A percentile compares a stretch with the other conserved stretches of the same genome.
These are phyloP conservation scores for Ostreobium quekettii DNA, from an alignment of 139 green algal species.

Conservation along the genomic window DNA sequence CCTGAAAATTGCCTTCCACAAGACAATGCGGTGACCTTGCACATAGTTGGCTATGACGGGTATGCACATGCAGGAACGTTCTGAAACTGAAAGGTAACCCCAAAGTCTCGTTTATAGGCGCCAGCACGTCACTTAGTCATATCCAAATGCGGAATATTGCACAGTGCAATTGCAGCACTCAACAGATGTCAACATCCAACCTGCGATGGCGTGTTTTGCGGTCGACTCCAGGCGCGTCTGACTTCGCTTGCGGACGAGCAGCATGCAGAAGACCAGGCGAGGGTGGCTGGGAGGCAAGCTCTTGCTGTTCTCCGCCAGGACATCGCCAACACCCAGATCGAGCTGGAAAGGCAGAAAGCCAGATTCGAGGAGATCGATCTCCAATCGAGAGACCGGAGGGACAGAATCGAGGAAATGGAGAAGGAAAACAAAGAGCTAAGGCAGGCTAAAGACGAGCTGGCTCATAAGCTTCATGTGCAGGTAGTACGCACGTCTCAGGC, in stretches of 20 bases:
- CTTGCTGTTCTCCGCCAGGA: neutral
- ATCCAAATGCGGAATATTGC: too few relatives aligned
- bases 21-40: too few relatives aligned
- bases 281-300: neutral
- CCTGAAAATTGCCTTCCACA: too few relatives aligned
- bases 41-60: too few relatives aligned
- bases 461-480: slow-evolving; percentile 1
- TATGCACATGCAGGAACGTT: too few relatives aligned
- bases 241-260: neutral
- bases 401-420: neutral
- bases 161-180: too few relatives aligned
- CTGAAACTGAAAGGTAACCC: too few relatives aligned
- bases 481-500: too few relatives aligned
- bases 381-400: neutral
- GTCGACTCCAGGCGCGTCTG: neutral
- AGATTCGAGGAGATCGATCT: neutral
- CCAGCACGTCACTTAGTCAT: too few relatives aligned
- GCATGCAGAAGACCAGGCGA: neutral
- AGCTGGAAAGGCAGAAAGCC: neutral
- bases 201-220: too few relatives aligned
- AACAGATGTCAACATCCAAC: too few relatives aligned
- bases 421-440: neutral
- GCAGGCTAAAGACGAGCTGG: neutral
- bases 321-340: neutral
- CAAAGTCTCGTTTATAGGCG: too few relatives aligned